Evolutionary conservation across 768 basidiomycete genomes (phyloP), one percentile per base, ranked within the genome.

Genomic region (Panellus pusillus): DNA sequence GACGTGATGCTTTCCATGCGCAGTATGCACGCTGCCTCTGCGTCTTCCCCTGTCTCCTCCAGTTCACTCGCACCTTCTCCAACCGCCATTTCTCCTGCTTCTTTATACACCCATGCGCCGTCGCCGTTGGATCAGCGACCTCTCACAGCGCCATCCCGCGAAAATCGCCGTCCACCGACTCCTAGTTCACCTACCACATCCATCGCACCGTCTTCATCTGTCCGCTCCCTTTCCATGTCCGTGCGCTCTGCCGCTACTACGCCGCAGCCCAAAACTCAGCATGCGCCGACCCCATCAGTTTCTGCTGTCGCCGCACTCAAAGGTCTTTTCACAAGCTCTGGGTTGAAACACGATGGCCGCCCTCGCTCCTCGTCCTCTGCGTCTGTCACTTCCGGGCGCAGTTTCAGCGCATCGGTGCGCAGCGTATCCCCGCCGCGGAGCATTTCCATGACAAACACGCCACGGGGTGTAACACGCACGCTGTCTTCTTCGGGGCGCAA

Each of bases 1-100:
- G 89, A 91, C 65, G 89, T 91, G 43, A 87, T 90, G 81, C 75
- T 91, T 32, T 86, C 87, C 28, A 89, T 91, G 76, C 84, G 84
- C 44, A 75, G 82, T 29, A 87, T 89, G 61, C 83, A 80, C n/a
- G 69, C 83, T 48, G 72, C 76, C 58, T 72, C 73, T 27, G 74
- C 74, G 24, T 67, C 68, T 47, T 66, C 66, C 17, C 49, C 63
- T 19, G 41, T 54, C 31, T 38, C 49, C 57, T 55, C 24, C 24
- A 24, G 24, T 24, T 24, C 19, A 47, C 19, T 36, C 38, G 41
- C 40, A 24, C 57, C 61, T 47, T 31, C 50, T 18, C 60, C 51
- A 8, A 35, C 14, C 8, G 32, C 32, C 32, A 8, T 35, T 52
- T 18, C 32, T 62, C 44, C 66, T 66, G 19, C 65, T 71, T 52